Evolutionary conservation across 495 filamentous ascomycete species (phyloP).

Genomic region (Penicillium waksmanii): DNA sequence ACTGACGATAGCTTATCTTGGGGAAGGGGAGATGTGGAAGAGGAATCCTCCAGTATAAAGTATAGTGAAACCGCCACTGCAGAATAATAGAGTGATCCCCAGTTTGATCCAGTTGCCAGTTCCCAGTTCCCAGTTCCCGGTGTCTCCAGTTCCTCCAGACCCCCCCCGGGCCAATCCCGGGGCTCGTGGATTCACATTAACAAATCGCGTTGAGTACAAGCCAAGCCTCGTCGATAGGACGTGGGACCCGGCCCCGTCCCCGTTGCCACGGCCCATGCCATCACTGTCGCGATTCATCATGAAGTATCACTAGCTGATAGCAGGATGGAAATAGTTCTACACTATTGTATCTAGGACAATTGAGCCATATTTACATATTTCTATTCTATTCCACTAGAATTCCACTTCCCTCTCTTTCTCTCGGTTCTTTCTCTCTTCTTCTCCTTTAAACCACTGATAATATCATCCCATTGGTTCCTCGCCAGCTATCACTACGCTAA

Average conservation of each 20-base stretch:
- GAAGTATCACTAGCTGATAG: not conserved
- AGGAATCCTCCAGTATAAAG: not conserved
- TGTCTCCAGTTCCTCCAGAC: not conserved
- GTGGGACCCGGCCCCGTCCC: not conserved
- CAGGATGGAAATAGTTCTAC: not conserved
- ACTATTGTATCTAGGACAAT: not conserved
- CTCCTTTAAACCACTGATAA: not conserved
- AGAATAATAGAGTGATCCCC: slow-evolving; percentile 1
- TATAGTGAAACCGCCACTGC: not conserved
- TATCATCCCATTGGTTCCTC: not conserved
- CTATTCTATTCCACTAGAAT: not conserved
- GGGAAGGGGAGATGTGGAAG: not conserved
- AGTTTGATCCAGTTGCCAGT: not conserved
- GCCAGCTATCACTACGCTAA: not conserved
- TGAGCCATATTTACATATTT: not conserved
- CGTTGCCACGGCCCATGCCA: not conserved
- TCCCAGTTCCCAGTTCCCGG: not conserved
- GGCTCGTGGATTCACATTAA: slow-evolving; percentile 4
- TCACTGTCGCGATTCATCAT: slow-evolving; percentile 2
- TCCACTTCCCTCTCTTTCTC: not conserved
- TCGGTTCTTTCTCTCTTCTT: too few relatives aligned
- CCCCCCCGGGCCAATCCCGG: slow-evolving; percentile 3
- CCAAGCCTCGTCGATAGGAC: slow-evolving; percentile 7
- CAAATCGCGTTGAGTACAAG: slow-evolving; percentile 9
- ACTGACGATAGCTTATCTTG: not conserved